Evolutionary conservation across 495 filamentous ascomycete genomes (phyloP).

Genomic region (Collariella sp.): DNA sequence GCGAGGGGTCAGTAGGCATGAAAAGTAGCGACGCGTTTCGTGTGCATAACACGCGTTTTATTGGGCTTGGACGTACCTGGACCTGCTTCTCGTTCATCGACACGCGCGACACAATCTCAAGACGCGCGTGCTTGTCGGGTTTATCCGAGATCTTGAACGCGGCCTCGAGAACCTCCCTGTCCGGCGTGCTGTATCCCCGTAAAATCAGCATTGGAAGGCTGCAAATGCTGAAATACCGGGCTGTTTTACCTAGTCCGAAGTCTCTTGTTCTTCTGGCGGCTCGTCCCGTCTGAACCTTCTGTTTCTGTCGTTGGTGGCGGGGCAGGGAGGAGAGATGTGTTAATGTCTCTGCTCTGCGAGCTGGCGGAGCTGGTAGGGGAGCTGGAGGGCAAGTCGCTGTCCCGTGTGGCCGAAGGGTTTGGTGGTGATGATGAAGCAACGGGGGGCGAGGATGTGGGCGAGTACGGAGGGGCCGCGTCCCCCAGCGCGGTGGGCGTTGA

Average conservation of each 20-base stretch:
- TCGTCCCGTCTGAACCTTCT: no score
- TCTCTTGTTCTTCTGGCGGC: no score
- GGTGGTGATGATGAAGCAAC: no score
- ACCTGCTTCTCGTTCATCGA: slow-evolving; percentile 95
- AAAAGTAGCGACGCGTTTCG: neutral
- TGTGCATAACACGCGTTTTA: neutral
- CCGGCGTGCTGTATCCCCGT: slow-evolving; percentile 55
- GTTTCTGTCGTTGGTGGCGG: neutral
- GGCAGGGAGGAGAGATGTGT: neutral
- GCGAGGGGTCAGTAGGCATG: neutral
- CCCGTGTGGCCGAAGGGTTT: no score
- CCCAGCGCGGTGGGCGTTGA: neutral
- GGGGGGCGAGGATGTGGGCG: neutral
- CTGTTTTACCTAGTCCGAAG: neutral
- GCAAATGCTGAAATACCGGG: slow-evolving; percentile 3
- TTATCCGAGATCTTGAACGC: slow-evolving; percentile 71
- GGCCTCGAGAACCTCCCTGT: slow-evolving; percentile 87
- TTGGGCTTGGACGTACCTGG: slow-evolving; percentile 57
- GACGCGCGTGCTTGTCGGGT: slow-evolving; percentile 82
- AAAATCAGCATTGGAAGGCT: slow-evolving; percentile 9
- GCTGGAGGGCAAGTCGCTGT: neutral
- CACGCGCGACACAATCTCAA: slow-evolving; percentile 74
- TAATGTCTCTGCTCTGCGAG: neutral
- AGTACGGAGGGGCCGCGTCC: neutral
- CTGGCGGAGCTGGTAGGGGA: neutral